These are phyloP conservation scores for Striga asiatica DNA, from an alignment of 257 asterid genomes.

Conservation along the genomic window DNA sequence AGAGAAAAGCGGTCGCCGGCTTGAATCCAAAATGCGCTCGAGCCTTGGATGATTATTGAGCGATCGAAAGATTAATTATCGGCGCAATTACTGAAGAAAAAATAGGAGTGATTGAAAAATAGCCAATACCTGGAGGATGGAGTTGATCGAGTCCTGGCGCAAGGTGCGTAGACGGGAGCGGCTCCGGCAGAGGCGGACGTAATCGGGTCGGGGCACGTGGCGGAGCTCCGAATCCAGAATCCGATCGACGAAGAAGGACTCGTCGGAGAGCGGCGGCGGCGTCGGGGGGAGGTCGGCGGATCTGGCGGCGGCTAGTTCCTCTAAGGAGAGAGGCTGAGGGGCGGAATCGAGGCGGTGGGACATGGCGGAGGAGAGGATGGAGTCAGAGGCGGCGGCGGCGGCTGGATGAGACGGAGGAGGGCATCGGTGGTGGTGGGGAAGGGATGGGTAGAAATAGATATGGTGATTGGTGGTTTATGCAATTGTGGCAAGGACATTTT, in stretches of 20 bases:
- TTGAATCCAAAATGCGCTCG: slow-evolving; percentile 32
- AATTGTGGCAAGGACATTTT: slow-evolving; percentile 20
- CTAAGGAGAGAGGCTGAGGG: background rate
- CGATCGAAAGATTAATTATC: too few relatives aligned
- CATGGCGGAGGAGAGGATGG: slow-evolving; percentile 17
- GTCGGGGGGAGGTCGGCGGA: background rate
- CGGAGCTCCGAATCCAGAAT: slow-evolving; percentile 33
- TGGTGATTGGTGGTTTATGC: slow-evolving; percentile 26
- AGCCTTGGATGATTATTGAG: too few relatives aligned
- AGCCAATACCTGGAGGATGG: slow-evolving; percentile 52
- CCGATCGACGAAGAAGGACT: slow-evolving; percentile 19
- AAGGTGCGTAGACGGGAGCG: slow-evolving; percentile 18
- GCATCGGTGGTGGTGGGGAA: slow-evolving; percentile 17
- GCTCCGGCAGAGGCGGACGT: slow-evolving; percentile 19
- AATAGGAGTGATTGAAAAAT: too few relatives aligned
- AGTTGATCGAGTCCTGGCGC: slow-evolving; percentile 46
- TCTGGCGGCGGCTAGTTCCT: slow-evolving; percentile 5
- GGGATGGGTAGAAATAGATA: slow-evolving; percentile 20
- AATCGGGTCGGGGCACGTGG: slow-evolving; percentile 28
- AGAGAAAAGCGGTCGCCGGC: slow-evolving; percentile 42
- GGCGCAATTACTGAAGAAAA: too few relatives aligned
- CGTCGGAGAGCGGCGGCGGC: slow-evolving; percentile 10
- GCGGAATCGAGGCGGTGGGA: slow-evolving; percentile 10
- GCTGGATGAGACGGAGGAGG: too few relatives aligned
- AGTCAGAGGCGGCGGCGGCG: slow-evolving; percentile 22